Evolutionary conservation across 1,284 basidiomycete species (phyloP).

Genomic region (Ceratobasidium sp.): DNA sequence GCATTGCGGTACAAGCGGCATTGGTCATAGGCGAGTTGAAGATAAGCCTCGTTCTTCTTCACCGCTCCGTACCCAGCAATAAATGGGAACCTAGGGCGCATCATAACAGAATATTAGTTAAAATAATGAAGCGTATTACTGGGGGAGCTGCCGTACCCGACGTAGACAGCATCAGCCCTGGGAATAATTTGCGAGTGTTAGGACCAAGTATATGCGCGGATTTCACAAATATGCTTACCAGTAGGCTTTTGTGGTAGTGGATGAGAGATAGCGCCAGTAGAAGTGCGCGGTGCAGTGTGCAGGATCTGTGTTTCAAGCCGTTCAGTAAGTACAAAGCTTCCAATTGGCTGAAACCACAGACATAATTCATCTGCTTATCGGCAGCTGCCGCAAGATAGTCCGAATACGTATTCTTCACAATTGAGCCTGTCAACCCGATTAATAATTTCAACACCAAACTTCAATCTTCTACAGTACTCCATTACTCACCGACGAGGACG

Average conservation of each 20-base stretch:
- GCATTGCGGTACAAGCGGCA: conserved; percentile 12
- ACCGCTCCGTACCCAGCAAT: conserved; percentile 6
- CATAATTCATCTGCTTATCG: conserved; percentile 21
- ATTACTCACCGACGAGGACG: conserved; percentile 49
- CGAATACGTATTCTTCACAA: conserved; percentile 9
- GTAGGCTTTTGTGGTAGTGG: not conserved
- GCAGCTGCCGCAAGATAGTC: not conserved
- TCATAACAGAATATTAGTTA: not conserved
- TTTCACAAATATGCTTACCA: not conserved
- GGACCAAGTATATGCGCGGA: not conserved
- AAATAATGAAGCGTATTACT: not conserved
- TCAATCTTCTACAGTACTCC: no score
- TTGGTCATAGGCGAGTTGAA: not conserved
- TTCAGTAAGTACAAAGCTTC: not conserved
- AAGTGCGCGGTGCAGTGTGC: conserved; percentile 14
- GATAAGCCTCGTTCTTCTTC: not conserved
- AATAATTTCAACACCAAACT: not conserved
- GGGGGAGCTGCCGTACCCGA: not conserved
- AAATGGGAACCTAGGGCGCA: conserved; percentile 11
- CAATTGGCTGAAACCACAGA: not conserved
- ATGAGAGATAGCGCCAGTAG: conserved; percentile 22
- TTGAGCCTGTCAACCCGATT: not conserved
- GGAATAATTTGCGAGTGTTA: not conserved
- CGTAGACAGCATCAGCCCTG: conserved; percentile 11
- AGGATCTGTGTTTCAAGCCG: not conserved